A percentile compares a stretch with the other conserved stretches of the same genome.
phyloP scores from a whole-genome alignment of 768 basidiomycete species.

The Mycena epipterygia region DNA sequence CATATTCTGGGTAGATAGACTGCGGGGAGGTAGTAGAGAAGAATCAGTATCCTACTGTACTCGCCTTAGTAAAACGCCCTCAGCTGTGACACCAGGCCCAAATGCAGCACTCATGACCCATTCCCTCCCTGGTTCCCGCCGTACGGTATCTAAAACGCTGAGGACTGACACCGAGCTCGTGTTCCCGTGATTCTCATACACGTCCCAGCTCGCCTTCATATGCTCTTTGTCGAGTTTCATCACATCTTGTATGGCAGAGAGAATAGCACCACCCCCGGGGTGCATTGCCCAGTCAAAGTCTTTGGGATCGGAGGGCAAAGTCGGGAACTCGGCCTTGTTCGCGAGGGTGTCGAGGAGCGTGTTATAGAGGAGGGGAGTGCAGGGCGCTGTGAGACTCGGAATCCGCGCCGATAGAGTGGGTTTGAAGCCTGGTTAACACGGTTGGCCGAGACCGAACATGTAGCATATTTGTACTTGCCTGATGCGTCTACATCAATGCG shows the following conservation, averaged over 20 bases:
- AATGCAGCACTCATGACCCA: conserved; percentile 26
- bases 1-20: too few species aligned
- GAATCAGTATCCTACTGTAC: too few species aligned
- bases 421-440: conserved; percentile 1
- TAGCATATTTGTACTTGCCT: neutral
- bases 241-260: neutral
- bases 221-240: conserved; percentile 12
- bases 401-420: conserved; percentile 7
- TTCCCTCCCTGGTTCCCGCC: conserved; percentile 14
- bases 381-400: conserved; percentile 6
- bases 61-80: conserved; percentile 18
- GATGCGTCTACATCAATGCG: conserved; percentile 4
- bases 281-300: conserved; percentile 32
- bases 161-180: conserved; percentile 25
- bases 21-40: too few species aligned
- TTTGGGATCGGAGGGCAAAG: neutral
- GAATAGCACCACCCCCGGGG: conserved; percentile 16
- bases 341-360: conserved; percentile 17
- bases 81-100: conserved; percentile 20
- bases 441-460: neutral
- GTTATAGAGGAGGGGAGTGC: conserved; percentile 11
- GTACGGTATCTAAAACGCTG: conserved; percentile 10
- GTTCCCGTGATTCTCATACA: conserved; percentile 30
- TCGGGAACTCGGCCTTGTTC: neutral
- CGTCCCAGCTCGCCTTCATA: conserved; percentile 26